Evolutionary conservation across 106 monocot genomes (phyloP).

Genomic region (Dioscorea zingiberensis): DNA sequence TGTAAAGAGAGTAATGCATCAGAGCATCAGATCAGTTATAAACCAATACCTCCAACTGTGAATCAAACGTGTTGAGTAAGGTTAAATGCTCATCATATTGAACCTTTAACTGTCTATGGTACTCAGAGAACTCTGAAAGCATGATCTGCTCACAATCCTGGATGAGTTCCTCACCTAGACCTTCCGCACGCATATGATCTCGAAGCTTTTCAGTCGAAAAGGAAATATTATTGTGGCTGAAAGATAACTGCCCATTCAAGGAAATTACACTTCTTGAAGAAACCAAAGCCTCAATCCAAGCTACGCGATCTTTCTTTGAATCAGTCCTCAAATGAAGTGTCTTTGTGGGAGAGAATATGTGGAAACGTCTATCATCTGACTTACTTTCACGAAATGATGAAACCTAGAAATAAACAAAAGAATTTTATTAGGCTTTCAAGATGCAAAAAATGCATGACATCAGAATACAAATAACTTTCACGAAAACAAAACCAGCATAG

Average conservation of each 20-base stretch:
- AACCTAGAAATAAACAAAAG: conserved; percentile 28
- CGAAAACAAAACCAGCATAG: too few species aligned
- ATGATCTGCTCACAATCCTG: conserved; percentile 86
- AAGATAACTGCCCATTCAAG: conserved; percentile 23
- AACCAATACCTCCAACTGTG: conserved; percentile 64
- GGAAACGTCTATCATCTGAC: conserved; percentile 74
- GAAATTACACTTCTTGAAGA: conserved; percentile 47
- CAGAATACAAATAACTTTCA: too few species aligned
- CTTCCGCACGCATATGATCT: conserved; percentile 65
- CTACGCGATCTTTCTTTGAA: conserved; percentile 66
- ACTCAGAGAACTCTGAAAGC: conserved; percentile 61
- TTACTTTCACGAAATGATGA: conserved; percentile 82
- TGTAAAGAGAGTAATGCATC: neutral
- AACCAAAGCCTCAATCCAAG: conserved; percentile 86
- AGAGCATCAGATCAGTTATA: conserved; percentile 27
- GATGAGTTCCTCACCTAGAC: conserved; percentile 53
- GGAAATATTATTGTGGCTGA: conserved; percentile 32
- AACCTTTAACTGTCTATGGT: conserved; percentile 43
- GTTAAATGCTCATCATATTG: conserved; percentile 55
- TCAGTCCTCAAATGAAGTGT: conserved; percentile 73
- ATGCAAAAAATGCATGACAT: neutral
- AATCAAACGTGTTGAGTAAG: conserved; percentile 29
- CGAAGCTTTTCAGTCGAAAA: conserved; percentile 79
- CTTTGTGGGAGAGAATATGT: conserved; percentile 82
- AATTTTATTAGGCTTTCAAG: neutral